Conservation (phyloP, 768 basidiomycete genomes). For the Gymnopilus junonius region DNA sequence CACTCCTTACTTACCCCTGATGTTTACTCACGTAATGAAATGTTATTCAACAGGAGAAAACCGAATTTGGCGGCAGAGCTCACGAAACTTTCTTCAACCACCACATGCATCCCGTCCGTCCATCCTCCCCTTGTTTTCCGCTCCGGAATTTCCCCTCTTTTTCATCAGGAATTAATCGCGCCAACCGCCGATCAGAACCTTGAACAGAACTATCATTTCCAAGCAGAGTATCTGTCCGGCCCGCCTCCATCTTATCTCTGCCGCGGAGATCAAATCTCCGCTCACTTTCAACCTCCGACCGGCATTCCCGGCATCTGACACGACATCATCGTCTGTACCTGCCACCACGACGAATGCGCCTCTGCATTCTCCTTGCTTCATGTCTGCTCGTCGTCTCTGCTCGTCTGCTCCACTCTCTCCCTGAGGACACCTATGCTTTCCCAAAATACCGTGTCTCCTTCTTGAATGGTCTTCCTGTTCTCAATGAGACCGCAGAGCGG, state of each 20-base stretch:
- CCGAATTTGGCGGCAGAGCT: conserved; percentile 38
- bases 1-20: conserved; percentile 57
- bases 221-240: conserved; percentile 7
- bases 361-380: conserved; percentile 28
- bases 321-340: conserved; percentile 19
- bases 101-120: conserved; percentile 28
- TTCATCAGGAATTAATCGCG: conserved; percentile 30
- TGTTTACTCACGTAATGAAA: conserved; percentile 60
- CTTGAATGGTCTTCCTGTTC: conserved; percentile 77
- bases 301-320: conserved; percentile 27
- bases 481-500: conserved; percentile 70
- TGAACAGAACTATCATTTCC: conserved; percentile 19
- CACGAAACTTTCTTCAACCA: conserved; percentile 21
- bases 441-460: conserved; percentile 84
- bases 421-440: conserved; percentile 80
- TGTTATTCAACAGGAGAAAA: conserved; percentile 35
- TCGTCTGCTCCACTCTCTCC: conserved; percentile 68
- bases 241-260: conserved; percentile 7
- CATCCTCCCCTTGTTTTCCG: conserved; percentile 28
- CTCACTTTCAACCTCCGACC: conserved; percentile 21
- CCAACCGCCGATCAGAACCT: conserved; percentile 37
- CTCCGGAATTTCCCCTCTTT: conserved; percentile 27
- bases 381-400: conserved; percentile 34
- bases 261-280: conserved; percentile 25
- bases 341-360: conserved; percentile 21